Conservation (phyloP, 78 protist genomes). For the Speleostelium caveatum region DNA sequence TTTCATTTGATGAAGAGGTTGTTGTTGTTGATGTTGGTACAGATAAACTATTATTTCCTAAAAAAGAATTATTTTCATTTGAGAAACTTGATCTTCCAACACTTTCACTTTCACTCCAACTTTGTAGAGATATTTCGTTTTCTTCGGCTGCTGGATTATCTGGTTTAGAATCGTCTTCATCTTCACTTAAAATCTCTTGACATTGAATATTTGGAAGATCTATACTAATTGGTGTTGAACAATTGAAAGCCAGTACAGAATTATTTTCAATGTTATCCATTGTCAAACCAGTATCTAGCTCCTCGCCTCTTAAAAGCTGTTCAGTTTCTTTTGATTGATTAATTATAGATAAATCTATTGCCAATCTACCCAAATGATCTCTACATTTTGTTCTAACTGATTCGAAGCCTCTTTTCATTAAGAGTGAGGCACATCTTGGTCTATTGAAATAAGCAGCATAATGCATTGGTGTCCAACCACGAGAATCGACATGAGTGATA, state of each 20-base stretch:
- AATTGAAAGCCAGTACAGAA: neutral
- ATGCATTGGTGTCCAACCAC: slow-evolving; percentile 86
- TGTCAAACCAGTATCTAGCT: slow-evolving; percentile 26
- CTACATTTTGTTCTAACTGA: slow-evolving; percentile 20
- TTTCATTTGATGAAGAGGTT: too few species aligned
- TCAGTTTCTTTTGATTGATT: slow-evolving; percentile 56
- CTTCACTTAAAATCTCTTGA: slow-evolving; percentile 56
- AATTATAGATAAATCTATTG: slow-evolving; percentile 30
- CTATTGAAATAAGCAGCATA: slow-evolving; percentile 82
- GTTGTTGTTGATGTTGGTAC: neutral
- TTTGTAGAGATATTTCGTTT: neutral
- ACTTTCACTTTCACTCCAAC: slow-evolving; percentile 30
- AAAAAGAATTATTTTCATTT: slow-evolving; percentile 1
- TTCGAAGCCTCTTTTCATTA: slow-evolving; percentile 66
- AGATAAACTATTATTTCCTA: too few species aligned
- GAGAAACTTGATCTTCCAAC: slow-evolving; percentile 58
- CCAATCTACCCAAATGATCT: slow-evolving; percentile 61
- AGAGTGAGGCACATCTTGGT: slow-evolving; percentile 46
- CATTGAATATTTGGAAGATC: slow-evolving; percentile 19
- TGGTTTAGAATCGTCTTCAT: slow-evolving; percentile 39
- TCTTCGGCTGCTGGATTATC: neutral
- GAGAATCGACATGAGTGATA: slow-evolving; percentile 33
- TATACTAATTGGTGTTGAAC: neutral
- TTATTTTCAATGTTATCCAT: slow-evolving; percentile 60
- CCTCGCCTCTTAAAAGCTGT: slow-evolving; percentile 37